phyloP scores from a whole-genome alignment of 2,329 filamentous ascomycete species.

The Sarocladiaceae sp. region DNA sequence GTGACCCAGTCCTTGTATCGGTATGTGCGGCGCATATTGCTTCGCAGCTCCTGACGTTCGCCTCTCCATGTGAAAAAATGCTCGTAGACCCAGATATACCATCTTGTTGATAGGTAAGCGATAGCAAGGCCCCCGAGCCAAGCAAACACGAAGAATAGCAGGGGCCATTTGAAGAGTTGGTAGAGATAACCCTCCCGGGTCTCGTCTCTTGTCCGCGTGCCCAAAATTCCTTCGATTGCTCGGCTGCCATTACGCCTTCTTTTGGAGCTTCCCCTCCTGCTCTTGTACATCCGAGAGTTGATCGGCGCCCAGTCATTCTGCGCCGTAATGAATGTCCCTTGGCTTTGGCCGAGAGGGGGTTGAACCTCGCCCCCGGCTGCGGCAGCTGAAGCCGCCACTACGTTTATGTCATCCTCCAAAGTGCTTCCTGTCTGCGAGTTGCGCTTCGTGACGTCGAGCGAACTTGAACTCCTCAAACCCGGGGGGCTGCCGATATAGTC shows the following conservation, averaged over 20 bases:
- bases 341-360: slow-evolving; percentile 17
- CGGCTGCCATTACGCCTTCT: slow-evolving; percentile 25
- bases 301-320: slow-evolving; percentile 95
- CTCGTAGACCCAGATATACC: slow-evolving; percentile 92
- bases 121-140: slow-evolving; percentile 71
- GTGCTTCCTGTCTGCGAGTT: slow-evolving; percentile 25
- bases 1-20: slow-evolving; percentile 79
- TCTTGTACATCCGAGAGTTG: slow-evolving; percentile 55
- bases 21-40: slow-evolving; percentile 62
- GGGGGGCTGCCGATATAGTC: slow-evolving; percentile 41
- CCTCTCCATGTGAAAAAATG: slow-evolving; percentile 88
- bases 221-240: slow-evolving; percentile 32
- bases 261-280: slow-evolving; percentile 27
- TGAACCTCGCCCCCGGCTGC: slow-evolving; percentile 31
- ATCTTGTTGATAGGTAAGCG: slow-evolving; percentile 71
- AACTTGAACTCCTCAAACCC: slow-evolving; percentile 31
- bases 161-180: slow-evolving; percentile 82
- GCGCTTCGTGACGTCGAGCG: slow-evolving; percentile 36
- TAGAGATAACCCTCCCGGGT: slow-evolving; percentile 93
- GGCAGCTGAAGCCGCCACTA: slow-evolving; percentile 32
- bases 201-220: slow-evolving; percentile 72
- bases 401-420: slow-evolving; percentile 26
- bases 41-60: slow-evolving; percentile 62
- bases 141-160: slow-evolving; percentile 69
- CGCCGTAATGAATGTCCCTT: slow-evolving; percentile 68